Evolutionary conservation across 805 yeast species (phyloP).

Genomic region (Metschnikowia arizonensis): DNA sequence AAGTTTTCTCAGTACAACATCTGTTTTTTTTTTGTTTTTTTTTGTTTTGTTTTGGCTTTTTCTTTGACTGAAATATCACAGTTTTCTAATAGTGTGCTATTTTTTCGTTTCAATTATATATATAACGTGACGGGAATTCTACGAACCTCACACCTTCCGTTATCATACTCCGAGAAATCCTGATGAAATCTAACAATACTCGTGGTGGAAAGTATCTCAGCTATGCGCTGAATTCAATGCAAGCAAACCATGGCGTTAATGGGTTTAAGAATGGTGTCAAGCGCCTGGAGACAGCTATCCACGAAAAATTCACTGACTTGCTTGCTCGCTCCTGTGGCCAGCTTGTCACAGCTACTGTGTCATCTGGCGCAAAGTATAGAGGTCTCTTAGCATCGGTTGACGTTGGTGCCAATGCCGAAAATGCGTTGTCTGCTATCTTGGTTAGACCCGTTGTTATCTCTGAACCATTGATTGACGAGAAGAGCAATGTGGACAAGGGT

Average conservation of each 20-base stretch:
- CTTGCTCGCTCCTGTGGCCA: conserved; percentile 40
- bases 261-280: not conserved
- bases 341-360: conserved; percentile 52
- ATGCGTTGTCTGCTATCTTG: conserved; percentile 55
- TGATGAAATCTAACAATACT: conserved; percentile 9
- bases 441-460: conserved; percentile 44
- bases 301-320: conserved; percentile 9
- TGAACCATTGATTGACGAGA: conserved; percentile 24
- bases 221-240: conserved; percentile 2
- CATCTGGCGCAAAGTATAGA: conserved; percentile 54
- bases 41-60: too few relatives aligned
- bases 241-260: not conserved
- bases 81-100: not conserved
- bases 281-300: conserved; percentile 2
- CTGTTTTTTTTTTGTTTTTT: too few relatives aligned
- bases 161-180: not conserved
- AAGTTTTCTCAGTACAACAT: not conserved
- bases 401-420: conserved; percentile 25
- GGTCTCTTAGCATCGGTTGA: conserved; percentile 57
- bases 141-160: not conserved
- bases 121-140: not conserved
- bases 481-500: conserved; percentile 29
- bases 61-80: not conserved
- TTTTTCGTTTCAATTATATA: not conserved
- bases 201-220: conserved; percentile 12